Conservation (phyloP, 2,329 filamentous ascomycete genomes). For the Purpureocillium lavendulum region DNA sequence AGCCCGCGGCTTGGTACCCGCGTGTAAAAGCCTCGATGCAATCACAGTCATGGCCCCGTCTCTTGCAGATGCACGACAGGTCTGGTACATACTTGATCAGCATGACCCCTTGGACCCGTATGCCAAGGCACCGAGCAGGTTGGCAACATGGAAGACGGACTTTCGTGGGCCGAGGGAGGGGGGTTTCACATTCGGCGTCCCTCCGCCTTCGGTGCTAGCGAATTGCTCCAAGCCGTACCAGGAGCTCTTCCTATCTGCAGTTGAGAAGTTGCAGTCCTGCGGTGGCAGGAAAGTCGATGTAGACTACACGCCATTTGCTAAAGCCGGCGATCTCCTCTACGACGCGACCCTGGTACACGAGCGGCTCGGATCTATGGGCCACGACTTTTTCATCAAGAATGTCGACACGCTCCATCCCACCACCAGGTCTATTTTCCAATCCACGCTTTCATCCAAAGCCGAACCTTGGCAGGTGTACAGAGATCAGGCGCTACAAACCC, state of each 20-base stretch:
- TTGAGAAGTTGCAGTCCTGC: constrained; percentile 8
- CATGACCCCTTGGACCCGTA: too few relatives aligned
- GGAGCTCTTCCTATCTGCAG: too few relatives aligned
- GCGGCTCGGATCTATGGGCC: constrained; percentile 37
- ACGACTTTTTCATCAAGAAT: constrained; percentile 18
- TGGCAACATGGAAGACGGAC: too few relatives aligned
- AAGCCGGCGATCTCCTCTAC: constrained; percentile 42
- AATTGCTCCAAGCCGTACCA: too few relatives aligned
- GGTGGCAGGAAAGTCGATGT: constrained; percentile 19
- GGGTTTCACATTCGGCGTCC: too few relatives aligned
- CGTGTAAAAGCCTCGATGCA: constrained; percentile 45
- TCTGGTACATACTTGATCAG: constrained; percentile 24
- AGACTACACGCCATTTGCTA: constrained; percentile 38
- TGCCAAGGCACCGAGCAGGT: too few relatives aligned
- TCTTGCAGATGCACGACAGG: constrained; percentile 34
- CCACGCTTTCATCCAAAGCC: too few relatives aligned
- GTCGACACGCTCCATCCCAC: constrained; percentile 30
- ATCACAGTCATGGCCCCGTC: constrained; percentile 38
- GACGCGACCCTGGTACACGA: constrained; percentile 45
- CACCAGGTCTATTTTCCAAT: constrained; percentile 29
- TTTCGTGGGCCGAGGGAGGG: too few relatives aligned
- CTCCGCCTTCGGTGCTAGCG: too few relatives aligned
- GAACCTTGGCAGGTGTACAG: too few relatives aligned
- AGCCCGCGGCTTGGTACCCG: constrained; percentile 37
- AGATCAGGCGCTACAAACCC: too few relatives aligned